Conservation (phyloP, 345 rosid species). For the Rhodamnia argentea region DNA sequence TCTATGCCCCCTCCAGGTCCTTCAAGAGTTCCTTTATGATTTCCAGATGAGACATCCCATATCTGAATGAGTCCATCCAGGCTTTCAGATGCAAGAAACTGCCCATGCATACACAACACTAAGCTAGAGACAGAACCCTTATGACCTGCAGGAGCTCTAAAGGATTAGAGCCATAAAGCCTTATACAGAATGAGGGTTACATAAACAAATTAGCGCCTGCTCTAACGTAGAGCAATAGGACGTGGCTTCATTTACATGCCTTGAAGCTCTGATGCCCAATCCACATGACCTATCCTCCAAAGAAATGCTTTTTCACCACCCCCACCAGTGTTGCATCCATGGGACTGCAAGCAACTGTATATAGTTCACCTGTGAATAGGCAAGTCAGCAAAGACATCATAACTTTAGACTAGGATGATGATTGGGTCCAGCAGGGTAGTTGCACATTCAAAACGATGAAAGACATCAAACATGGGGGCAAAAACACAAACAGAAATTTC, state of each 20-base stretch:
- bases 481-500: neutral
- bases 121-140: constrained; percentile 62
- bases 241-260: constrained; percentile 12
- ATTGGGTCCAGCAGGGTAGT: neutral
- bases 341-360: constrained; percentile 68
- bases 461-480: neutral
- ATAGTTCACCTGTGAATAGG: constrained; percentile 47
- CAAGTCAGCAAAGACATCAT: neutral
- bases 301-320: constrained; percentile 70
- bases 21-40: constrained; percentile 39
- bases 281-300: constrained; percentile 73
- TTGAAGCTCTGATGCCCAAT: constrained; percentile 64
- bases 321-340: constrained; percentile 55
- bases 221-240: neutral
- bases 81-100: constrained; percentile 66
- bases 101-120: constrained; percentile 65
- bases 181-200: neutral
- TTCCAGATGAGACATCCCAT: constrained; percentile 51
- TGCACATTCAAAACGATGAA: neutral
- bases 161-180: neutral
- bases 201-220: neutral
- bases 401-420: neutral
- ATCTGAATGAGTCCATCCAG: constrained; percentile 63
- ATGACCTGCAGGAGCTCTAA: constrained; percentile 27
- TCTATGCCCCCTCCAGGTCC: constrained; percentile 69